A percentile compares a stretch with the other conserved stretches of the same genome.
Evolutionary conservation across 139 green algal genomes (phyloP).

Genomic region (Desmodesmus armatus): DNA sequence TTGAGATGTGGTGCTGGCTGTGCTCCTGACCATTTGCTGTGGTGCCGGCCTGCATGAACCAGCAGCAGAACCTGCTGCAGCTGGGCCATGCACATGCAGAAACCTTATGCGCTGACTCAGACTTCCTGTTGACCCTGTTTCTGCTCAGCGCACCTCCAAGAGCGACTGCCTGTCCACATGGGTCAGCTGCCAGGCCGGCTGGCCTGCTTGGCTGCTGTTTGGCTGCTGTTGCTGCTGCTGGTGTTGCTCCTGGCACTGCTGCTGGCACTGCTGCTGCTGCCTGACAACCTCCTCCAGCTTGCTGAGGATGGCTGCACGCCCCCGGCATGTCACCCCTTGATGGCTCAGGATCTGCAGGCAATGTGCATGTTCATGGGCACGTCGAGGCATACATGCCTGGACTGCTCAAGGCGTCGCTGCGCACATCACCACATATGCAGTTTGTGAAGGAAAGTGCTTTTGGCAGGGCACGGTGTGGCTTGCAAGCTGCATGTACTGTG

Average conservation of each 20-base stretch:
- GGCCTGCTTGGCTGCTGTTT: too few relatives aligned
- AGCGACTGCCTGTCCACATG: slow-evolving; percentile 65
- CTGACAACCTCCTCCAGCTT: slow-evolving; percentile 47
- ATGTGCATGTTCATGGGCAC: background rate
- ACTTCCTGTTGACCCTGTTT: background rate
- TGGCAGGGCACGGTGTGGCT: background rate
- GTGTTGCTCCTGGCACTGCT: background rate
- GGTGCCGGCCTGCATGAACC: too few relatives aligned
- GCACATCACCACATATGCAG: background rate
- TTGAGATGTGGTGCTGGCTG: background rate
- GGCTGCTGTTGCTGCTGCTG: slow-evolving; percentile 47
- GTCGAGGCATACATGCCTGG: background rate
- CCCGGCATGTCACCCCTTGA: slow-evolving; percentile 56
- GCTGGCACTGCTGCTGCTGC: background rate
- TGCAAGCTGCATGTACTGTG: background rate
- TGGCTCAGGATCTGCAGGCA: slow-evolving; percentile 59
- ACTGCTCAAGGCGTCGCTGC: background rate
- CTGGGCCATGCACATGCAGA: background rate
- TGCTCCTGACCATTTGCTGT: background rate
- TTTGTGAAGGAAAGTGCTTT: background rate
- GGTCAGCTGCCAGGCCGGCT: slow-evolving; percentile 24
- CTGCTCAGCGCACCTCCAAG: slow-evolving; percentile 40
- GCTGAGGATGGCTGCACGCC: slow-evolving; percentile 61
- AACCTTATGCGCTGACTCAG: background rate
- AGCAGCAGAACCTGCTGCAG: background rate